Evolutionary conservation across 257 asterid species (phyloP), one percentile per base, ranked within the genome.

Genomic region (Solanum microdontum): DNA sequence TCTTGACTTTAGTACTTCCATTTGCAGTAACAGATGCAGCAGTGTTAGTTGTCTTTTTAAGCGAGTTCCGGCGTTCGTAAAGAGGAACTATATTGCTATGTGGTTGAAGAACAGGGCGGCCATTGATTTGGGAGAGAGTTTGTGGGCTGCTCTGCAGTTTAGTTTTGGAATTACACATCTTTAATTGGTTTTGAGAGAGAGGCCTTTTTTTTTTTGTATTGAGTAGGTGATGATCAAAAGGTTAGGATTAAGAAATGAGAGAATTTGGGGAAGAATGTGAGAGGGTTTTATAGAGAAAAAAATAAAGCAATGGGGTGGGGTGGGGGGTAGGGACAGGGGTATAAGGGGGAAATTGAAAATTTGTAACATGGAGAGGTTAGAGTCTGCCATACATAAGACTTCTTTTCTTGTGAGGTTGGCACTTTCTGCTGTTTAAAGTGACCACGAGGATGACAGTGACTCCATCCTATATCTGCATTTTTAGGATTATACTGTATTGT

Each of bases 281-380:
- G 58, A 2, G 37, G 45, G 48, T 84, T 62, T 10, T 84, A 84
- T 84, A 62, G 87, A 62, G 77, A 84, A 58, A 66, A 66, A 84
- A 30, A 5, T 48, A 21, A 64, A 48, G 87, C 14, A 9, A 15
- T 26, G 58, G 51, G 55, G 36, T 69, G 45, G 86, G 76, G 87
- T 11, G 17, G 55, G 89, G 17, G 76, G 88, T 28, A 62, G 85
- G 77, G 77, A 85, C 51, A 83, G 60, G 74, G 89, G 85, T 83
- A 92, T 70, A 89, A 89, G 70, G 89, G 88, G 86, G 85, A 58
- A 60, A 82, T 84, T 15, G 83, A 62, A 86, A 91, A 91, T 89
- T 88, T 77, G 94, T 85, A 92, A 93, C 98, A 92, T 93, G 96
- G 94, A 85, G 89, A 85, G 90, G 92, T 91, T 92, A 91, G 92